phyloP scores from a whole-genome alignment of 768 basidiomycete species.

The Russula abietina region DNA sequence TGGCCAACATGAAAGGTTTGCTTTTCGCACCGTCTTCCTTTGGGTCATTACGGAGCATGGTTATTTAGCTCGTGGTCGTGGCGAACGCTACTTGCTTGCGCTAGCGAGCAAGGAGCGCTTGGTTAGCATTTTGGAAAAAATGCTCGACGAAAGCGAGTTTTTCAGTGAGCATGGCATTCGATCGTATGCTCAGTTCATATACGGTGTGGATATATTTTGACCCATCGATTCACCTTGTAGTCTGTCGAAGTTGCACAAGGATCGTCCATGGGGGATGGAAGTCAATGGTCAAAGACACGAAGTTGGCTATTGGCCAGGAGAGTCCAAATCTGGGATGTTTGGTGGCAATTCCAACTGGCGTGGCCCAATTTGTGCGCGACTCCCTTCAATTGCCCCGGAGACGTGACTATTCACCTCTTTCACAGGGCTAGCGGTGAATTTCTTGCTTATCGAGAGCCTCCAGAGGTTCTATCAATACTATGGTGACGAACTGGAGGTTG shows the following conservation, averaged over 20 bases:
- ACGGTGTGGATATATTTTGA: background rate
- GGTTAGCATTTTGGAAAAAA: slow-evolving; percentile 83
- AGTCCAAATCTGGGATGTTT: slow-evolving; percentile 96
- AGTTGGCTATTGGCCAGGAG: slow-evolving; percentile 96
- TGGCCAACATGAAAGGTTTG: slow-evolving; percentile 91
- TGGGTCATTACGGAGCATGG: slow-evolving; percentile 26
- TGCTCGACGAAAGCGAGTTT: slow-evolving; percentile 97
- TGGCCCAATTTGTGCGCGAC: slow-evolving; percentile 71
- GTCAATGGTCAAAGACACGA: slow-evolving; percentile 90
- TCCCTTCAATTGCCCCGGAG: background rate
- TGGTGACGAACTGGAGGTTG: slow-evolving; percentile 85
- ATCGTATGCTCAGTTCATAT: slow-evolving; percentile 55
- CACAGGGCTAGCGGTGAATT: slow-evolving; percentile 91
- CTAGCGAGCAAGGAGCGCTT: slow-evolving; percentile 89
- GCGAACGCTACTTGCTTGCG: slow-evolving; percentile 81
- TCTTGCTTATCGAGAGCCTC: slow-evolving; percentile 90
- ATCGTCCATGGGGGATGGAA: slow-evolving; percentile 90
- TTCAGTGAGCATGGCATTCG: slow-evolving; percentile 92
- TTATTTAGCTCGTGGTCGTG: slow-evolving; percentile 48
- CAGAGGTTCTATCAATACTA: slow-evolving; percentile 99
- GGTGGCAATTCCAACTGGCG: slow-evolving; percentile 98
- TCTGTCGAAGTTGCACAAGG: slow-evolving; percentile 83
- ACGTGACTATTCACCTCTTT: background rate
- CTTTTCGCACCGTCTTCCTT: slow-evolving; percentile 1
- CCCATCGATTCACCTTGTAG: slow-evolving; percentile 35